Percentiles rank a stretch among this genome's conserved stretches.
Conservation (phyloP, 2,329 filamentous ascomycete genomes). For the Neopestalotiopsis clavispora region DNA sequence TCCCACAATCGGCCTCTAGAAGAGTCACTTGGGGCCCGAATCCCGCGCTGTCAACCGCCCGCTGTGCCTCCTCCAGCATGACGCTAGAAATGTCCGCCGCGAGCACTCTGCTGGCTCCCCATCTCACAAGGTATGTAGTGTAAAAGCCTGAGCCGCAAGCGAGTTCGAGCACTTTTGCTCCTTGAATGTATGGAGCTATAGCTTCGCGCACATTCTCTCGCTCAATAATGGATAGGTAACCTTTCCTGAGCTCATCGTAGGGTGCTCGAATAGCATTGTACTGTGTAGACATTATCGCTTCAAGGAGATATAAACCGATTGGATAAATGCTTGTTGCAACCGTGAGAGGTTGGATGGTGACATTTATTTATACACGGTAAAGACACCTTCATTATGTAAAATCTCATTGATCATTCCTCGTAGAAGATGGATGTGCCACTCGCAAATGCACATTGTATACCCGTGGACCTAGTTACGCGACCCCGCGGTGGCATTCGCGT, state of each 20-base stretch:
- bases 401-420: not conserved
- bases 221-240: not conserved
- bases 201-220: conserved; percentile 2
- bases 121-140: conserved; percentile 36
- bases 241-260: conserved; percentile 8
- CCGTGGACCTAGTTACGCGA: not conserved
- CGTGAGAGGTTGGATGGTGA: not conserved
- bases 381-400: not conserved
- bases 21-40: conserved; percentile 21
- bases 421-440: not conserved
- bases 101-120: conserved; percentile 38
- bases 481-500: not conserved
- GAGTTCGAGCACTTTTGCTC: conserved; percentile 38
- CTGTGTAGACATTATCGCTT: not conserved
- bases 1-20: conserved; percentile 31
- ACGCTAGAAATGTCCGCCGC: conserved; percentile 40
- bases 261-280: conserved; percentile 3
- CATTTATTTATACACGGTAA: not conserved
- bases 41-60: conserved; percentile 13
- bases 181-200: not conserved
- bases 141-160: conserved; percentile 43
- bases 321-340: not conserved
- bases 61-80: conserved; percentile 37
- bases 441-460: not conserved
- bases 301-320: not conserved